These are phyloP conservation scores for Passalora sequoiae DNA, from an alignment of 2,329 filamentous ascomycete genomes.

Conservation along the genomic window DNA sequence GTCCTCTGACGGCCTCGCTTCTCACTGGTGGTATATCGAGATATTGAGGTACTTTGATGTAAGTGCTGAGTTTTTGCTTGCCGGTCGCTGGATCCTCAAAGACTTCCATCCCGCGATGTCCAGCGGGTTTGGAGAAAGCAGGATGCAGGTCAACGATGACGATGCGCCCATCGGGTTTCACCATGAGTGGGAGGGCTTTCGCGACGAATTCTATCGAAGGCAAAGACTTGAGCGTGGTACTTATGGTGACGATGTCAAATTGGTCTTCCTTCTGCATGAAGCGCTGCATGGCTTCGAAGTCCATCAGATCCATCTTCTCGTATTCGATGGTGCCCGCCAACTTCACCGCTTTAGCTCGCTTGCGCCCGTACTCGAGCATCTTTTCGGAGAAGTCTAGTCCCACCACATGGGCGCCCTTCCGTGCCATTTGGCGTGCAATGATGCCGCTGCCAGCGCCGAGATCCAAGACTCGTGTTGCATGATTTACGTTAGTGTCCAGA, in stretches of 20 bases:
- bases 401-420: conserved; percentile 35
- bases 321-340: conserved; percentile 28
- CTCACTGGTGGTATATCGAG: conserved; percentile 39
- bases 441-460: conserved; percentile 50
- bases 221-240: conserved; percentile 48
- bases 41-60: conserved; percentile 41
- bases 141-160: conserved; percentile 43
- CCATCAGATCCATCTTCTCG: conserved; percentile 39
- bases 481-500: conserved; percentile 34
- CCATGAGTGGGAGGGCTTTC: conserved; percentile 37
- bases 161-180: conserved; percentile 40
- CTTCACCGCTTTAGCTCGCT: conserved; percentile 17
- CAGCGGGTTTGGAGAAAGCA: conserved; percentile 46
- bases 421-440: conserved; percentile 43
- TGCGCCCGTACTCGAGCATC: conserved; percentile 40
- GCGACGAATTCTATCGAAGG: conserved; percentile 42
- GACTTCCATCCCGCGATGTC: conserved; percentile 39
- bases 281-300: conserved; percentile 29
- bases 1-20: conserved; percentile 35
- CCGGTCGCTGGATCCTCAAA: conserved; percentile 36
- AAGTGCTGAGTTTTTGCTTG: conserved; percentile 33
- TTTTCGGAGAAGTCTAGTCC: conserved; percentile 43
- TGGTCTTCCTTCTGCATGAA: conserved; percentile 24
- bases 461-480: conserved; percentile 39
- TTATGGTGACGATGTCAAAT: conserved; percentile 46